Conservation (phyloP, 2,329 filamentous ascomycete species). For the Aspergillus aculeatus region DNA sequence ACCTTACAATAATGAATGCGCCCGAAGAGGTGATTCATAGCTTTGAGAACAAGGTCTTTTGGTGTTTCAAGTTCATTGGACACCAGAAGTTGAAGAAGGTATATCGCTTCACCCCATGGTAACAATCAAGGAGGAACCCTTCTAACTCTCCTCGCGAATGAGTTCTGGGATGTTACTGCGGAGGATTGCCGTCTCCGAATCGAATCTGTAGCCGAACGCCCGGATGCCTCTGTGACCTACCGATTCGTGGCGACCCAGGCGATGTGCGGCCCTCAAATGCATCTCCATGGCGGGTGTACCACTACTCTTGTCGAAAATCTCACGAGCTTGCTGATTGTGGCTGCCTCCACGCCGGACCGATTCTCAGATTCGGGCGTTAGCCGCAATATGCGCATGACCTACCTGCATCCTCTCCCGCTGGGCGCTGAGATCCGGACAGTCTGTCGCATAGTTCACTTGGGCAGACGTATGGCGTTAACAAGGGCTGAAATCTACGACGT, state of each 20-base stretch:
- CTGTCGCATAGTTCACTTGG: background rate
- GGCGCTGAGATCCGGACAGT: background rate
- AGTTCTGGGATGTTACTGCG: background rate
- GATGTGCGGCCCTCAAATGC: background rate
- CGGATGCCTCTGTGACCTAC: background rate
- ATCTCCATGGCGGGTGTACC: background rate
- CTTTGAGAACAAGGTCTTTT: background rate
- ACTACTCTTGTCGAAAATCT: background rate
- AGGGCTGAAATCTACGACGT: background rate
- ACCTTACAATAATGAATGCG: background rate
- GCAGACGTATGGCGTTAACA: background rate
- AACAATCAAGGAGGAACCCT: background rate
- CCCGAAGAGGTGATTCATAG: background rate
- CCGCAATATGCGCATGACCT: background rate
- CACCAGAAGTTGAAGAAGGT: background rate
- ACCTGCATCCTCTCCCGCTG: background rate
- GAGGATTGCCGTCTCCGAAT: background rate
- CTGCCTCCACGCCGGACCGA: background rate
- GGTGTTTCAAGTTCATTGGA: background rate
- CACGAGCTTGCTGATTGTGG: background rate
- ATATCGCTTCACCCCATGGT: background rate
- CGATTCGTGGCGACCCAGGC: background rate
- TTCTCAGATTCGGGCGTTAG: background rate
- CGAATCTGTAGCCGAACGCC: background rate
- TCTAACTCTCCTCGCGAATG: background rate